Percentiles rank a stretch among this genome's conserved stretches.
These are phyloP conservation scores for Sporothrix brasiliensis DNA, from an alignment of 2,329 filamentous ascomycete species.

Conservation along the genomic window DNA sequence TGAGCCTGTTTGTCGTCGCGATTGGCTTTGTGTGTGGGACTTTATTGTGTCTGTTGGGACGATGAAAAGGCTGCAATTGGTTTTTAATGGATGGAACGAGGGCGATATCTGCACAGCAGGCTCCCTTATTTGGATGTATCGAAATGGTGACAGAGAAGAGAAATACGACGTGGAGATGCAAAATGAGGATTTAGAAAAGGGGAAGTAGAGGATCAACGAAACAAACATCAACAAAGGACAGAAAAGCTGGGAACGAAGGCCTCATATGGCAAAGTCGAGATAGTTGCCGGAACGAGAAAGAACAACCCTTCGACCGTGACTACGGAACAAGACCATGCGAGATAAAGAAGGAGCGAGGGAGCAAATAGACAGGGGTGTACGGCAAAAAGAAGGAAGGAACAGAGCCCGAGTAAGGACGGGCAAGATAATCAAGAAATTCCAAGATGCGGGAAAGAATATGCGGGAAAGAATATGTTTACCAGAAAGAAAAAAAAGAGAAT, in stretches of 20 bases:
- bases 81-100: background rate
- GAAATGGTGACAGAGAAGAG: background rate
- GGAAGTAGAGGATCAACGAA: background rate
- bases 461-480: background rate
- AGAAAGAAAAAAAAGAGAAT: too few relatives aligned
- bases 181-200: background rate
- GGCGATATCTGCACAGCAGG: constrained; percentile 17
- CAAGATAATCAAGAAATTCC: background rate
- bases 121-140: background rate
- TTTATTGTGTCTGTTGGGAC: background rate
- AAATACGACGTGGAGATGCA: background rate
- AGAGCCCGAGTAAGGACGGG: background rate
- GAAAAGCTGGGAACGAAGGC: background rate
- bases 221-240: background rate
- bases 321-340: constrained; percentile 19
- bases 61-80: background rate
- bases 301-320: background rate
- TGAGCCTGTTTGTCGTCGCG: background rate
- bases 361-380: constrained; percentile 3
- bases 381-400: constrained; percentile 10
- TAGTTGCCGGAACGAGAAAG: constrained; percentile 14
- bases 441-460: background rate
- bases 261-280: background rate
- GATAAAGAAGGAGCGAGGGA: constrained; percentile 14
- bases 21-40: background rate